Conservation (phyloP, 257 asterid species). For the Cordia subcordata region DNA sequence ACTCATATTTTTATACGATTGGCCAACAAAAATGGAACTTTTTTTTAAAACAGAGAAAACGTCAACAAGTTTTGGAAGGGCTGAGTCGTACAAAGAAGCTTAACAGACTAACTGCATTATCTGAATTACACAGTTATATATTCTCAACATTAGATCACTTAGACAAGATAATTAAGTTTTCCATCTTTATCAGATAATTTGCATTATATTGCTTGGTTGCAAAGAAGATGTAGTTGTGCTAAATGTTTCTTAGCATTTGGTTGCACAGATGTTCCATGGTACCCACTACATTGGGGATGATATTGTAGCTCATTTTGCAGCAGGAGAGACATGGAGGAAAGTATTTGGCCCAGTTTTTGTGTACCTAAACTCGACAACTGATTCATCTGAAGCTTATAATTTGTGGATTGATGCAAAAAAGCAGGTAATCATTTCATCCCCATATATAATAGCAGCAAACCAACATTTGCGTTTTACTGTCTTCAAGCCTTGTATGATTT, state of each 20-base stretch:
- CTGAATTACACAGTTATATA: too few species aligned
- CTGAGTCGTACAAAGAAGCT: too few species aligned
- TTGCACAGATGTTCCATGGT: slow-evolving; percentile 44
- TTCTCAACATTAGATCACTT: too few species aligned
- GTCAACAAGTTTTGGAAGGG: too few species aligned
- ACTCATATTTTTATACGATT: too few species aligned
- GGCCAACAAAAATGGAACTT: background rate
- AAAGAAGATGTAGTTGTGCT: background rate
- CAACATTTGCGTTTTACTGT: too few species aligned
- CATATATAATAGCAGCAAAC: background rate
- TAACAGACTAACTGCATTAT: too few species aligned
- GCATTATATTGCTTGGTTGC: too few species aligned
- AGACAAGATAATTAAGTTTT: too few species aligned
- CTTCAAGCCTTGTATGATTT: too few species aligned
- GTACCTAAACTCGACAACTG: slow-evolving; percentile 40
- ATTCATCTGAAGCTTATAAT: slow-evolving; percentile 36
- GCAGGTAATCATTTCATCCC: slow-evolving; percentile 25
- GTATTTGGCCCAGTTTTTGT: slow-evolving; percentile 48
- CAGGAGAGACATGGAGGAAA: slow-evolving; percentile 57
- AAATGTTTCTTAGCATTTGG: background rate
- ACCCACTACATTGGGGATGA: slow-evolving; percentile 46
- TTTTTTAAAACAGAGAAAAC: too few species aligned
- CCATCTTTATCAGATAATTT: too few species aligned
- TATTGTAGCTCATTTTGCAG: slow-evolving; percentile 37
- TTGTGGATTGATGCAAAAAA: slow-evolving; percentile 50